Conservation (phyloP, 2,329 filamentous ascomycete species). For the Monilinia fructicola region DNA sequence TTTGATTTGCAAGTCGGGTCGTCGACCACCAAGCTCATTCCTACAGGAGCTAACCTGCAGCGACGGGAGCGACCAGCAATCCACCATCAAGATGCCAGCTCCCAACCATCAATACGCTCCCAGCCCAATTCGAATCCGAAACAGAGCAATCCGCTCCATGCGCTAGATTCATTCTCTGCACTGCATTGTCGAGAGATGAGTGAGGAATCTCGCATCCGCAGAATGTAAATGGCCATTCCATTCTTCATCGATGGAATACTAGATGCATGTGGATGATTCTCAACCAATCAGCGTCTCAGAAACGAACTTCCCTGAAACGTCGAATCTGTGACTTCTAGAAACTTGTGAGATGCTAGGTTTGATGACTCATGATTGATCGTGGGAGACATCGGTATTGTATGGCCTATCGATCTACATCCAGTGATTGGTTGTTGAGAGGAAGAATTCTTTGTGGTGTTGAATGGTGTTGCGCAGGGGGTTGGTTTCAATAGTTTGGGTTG, state of each 20-base stretch:
- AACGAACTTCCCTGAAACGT: not conserved
- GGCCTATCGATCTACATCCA: not conserved
- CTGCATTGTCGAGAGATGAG: no score
- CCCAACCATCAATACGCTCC: no score
- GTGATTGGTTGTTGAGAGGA: no score
- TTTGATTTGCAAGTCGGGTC: no score
- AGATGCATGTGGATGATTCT: not conserved
- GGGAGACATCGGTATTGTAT: no score
- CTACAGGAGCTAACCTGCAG: no score
- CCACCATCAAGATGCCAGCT: not conserved
- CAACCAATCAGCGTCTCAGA: constrained; percentile 13
- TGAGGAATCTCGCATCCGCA: not conserved
- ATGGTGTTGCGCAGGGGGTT: not conserved
- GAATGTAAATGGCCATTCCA: not conserved
- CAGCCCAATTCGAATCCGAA: not conserved
- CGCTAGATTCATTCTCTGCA: no score
- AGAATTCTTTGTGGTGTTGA: not conserved
- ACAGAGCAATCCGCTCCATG: not conserved
- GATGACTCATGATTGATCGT: no score
- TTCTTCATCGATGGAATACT: no score
- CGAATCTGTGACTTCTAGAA: no score
- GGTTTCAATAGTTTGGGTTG: not conserved
- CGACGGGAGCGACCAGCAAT: not conserved
- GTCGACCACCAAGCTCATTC: not conserved
- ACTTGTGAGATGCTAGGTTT: no score